phyloP scores from a whole-genome alignment of 768 basidiomycete genomes.

The Boletus edulis region DNA sequence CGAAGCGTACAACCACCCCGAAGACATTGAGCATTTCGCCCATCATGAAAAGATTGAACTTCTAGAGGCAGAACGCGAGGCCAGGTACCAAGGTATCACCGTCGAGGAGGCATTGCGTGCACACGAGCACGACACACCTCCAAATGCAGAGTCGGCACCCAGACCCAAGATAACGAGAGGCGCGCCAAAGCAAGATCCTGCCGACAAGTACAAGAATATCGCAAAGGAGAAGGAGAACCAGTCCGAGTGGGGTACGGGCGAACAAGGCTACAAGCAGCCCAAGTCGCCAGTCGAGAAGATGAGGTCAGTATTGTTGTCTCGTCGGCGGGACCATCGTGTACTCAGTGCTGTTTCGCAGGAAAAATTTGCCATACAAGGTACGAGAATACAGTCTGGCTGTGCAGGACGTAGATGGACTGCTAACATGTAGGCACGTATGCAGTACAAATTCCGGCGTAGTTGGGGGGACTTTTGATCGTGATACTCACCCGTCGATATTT shows the following conservation, averaged over 20 bases:
- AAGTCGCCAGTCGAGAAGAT: constrained; percentile 72
- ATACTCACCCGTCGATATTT: constrained; percentile 8
- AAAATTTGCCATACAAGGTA: constrained; percentile 90
- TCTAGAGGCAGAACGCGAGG: constrained; percentile 81
- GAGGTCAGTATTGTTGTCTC: constrained; percentile 43
- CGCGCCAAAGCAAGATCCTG: constrained; percentile 66
- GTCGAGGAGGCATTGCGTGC: constrained; percentile 65
- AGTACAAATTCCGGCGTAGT: constrained; percentile 88
- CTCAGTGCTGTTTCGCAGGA: constrained; percentile 39
- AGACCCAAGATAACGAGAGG: constrained; percentile 56
- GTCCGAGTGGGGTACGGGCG: constrained; percentile 71
- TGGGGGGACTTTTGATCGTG: constrained; percentile 78
- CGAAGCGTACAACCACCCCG: constrained; percentile 90
- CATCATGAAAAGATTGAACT: constrained; percentile 85
- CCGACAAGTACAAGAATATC: constrained; percentile 56
- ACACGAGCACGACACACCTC: constrained; percentile 45
- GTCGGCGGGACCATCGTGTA: neutral
- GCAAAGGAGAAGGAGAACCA: constrained; percentile 49
- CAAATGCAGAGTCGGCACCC: constrained; percentile 21
- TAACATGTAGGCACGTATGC: constrained; percentile 58
- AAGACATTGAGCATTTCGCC: constrained; percentile 89
- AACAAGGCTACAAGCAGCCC: constrained; percentile 70
- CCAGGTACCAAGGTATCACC: constrained; percentile 77
- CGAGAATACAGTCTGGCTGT: constrained; percentile 8
- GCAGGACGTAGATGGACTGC: constrained; percentile 31